These are phyloP conservation scores for Nemania diffusa DNA, from an alignment of 2,329 filamentous ascomycete species.

Conservation along the genomic window DNA sequence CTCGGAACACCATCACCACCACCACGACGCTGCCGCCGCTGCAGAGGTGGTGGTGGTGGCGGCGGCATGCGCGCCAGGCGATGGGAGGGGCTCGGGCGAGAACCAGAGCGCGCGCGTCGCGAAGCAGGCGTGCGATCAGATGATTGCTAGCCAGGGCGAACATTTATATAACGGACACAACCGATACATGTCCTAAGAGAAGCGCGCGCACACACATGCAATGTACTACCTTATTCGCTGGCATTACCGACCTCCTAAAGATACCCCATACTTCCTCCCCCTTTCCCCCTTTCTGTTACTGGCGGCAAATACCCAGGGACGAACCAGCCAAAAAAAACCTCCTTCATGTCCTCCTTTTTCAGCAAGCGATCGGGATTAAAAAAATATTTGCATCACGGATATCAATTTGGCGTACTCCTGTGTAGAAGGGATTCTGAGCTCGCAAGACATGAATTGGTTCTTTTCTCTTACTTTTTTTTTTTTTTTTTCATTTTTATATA, in stretches of 20 bases:
- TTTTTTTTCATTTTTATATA: no score
- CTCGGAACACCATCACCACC: no score
- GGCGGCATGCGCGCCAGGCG: slow-evolving; percentile 36
- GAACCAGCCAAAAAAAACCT: neutral
- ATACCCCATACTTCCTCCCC: slow-evolving; percentile 15
- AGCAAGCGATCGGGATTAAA: slow-evolving; percentile 15
- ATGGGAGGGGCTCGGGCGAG: slow-evolving; percentile 36
- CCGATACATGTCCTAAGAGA: slow-evolving; percentile 34
- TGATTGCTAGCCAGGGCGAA: slow-evolving; percentile 43
- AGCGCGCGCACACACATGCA: no score
- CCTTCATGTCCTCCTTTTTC: slow-evolving; percentile 12
- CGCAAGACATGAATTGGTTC: slow-evolving; percentile 26
- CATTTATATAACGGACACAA: slow-evolving; percentile 40
- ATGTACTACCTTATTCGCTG: neutral
- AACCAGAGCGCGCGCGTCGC: slow-evolving; percentile 52
- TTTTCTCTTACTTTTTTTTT: neutral
- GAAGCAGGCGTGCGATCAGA: slow-evolving; percentile 52
- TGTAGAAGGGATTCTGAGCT: slow-evolving; percentile 25
- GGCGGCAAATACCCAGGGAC: slow-evolving; percentile 11
- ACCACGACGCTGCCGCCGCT: no score
- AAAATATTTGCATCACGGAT: slow-evolving; percentile 22
- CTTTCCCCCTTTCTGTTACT: slow-evolving; percentile 17
- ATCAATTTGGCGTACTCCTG: slow-evolving; percentile 16
- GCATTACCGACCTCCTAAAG: neutral
- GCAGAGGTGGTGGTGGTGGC: no score